These are phyloP conservation scores for Schoenoplectus tabernaemontani DNA, from an alignment of 202 grass and related monocot genomes.

Conservation along the genomic window DNA sequence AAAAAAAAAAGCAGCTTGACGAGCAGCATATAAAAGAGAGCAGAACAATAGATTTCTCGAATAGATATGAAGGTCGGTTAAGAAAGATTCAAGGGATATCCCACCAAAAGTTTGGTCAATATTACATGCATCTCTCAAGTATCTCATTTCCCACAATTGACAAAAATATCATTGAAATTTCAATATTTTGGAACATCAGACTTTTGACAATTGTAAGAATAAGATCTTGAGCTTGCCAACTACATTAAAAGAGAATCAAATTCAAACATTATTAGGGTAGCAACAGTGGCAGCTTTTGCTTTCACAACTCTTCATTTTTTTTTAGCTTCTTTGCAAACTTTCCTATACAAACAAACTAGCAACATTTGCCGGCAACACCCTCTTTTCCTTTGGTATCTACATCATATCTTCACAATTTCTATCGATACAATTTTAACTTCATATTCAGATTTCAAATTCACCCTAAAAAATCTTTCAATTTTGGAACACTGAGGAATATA, in stretches of 20 bases:
- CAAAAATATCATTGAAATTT: background rate
- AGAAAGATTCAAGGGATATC: background rate
- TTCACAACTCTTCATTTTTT: conserved; percentile 26
- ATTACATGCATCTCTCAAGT: background rate
- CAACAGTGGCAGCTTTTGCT: conserved; percentile 18
- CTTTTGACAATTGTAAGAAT: background rate
- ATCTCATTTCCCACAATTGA: background rate
- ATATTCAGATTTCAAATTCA: conserved; percentile 8
- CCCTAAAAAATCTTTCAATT: conserved; percentile 8
- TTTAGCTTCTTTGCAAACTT: conserved; percentile 26
- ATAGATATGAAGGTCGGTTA: background rate
- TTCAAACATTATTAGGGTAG: conserved; percentile 10
- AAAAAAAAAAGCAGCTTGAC: background rate
- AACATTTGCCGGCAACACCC: conserved; percentile 24
- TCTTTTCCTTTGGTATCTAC: conserved; percentile 26
- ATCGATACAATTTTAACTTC: background rate
- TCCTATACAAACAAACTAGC: conserved; percentile 25
- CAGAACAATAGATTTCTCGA: background rate
- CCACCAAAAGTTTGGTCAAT: background rate
- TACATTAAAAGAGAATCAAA: background rate
- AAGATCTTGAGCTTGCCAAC: background rate
- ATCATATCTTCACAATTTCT: conserved; percentile 18
- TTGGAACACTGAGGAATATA: conserved; percentile 21
- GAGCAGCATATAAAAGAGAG: background rate
- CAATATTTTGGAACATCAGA: background rate